Evolutionary conservation across 768 basidiomycete genomes (phyloP).

Genomic region (Phlebiopsis flavidoalba): DNA sequence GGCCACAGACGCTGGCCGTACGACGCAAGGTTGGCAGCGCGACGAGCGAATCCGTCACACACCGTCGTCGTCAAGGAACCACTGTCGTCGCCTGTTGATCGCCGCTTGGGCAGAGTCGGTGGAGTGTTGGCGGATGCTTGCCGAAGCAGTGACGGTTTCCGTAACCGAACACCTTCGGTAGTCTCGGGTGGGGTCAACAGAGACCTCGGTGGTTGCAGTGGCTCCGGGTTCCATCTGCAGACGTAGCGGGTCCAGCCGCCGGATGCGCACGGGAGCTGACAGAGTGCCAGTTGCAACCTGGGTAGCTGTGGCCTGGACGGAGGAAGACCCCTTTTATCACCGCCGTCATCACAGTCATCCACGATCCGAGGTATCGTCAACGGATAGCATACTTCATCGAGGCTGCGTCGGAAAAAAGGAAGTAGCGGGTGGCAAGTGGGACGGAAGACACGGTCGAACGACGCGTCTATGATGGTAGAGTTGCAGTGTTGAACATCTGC

Average conservation of each 20-base stretch:
- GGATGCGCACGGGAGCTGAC: too few species aligned
- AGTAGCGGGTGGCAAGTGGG: not conserved
- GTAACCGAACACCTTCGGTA: constrained; percentile 4
- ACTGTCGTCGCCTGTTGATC: not conserved
- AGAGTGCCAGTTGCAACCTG: too few species aligned
- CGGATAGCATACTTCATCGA: not conserved
- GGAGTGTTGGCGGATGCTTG: not conserved
- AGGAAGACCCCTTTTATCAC: not conserved
- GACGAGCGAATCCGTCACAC: not conserved
- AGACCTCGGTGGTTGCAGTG: not conserved
- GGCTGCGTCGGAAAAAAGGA: not conserved
- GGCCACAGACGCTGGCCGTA: not conserved
- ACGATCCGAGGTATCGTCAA: not conserved
- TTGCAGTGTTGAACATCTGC: constrained; percentile 57
- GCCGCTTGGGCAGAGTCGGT: not conserved
- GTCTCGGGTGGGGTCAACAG: not conserved
- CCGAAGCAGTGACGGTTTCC: constrained; percentile 2
- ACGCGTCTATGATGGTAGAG: constrained; percentile 38
- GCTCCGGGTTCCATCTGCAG: not conserved
- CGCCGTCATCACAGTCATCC: not conserved
- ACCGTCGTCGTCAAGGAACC: not conserved
- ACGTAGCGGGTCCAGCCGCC: not conserved
- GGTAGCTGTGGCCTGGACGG: not conserved
- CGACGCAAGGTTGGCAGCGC: not conserved
- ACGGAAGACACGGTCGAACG: not conserved